phyloP scores from a whole-genome alignment of 305 asterid genomes.

The Solanum aculeatissimum region DNA sequence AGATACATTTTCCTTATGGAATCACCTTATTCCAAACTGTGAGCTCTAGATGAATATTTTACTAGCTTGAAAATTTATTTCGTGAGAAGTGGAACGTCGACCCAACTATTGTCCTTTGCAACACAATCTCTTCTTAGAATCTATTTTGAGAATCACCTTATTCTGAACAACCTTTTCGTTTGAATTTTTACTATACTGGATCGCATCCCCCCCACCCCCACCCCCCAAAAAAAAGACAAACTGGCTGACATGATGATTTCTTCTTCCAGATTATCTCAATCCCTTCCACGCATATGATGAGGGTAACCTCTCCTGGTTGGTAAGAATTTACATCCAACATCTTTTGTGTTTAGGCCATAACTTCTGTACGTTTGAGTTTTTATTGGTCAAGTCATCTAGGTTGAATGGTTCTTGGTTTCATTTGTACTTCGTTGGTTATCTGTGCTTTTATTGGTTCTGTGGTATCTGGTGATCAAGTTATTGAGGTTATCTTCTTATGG shows the following conservation, averaged over 20 bases:
- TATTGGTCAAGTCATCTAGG: not conserved
- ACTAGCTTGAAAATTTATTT: not conserved
- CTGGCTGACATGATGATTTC: not conserved
- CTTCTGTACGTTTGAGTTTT: not conserved
- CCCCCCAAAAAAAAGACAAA: not conserved
- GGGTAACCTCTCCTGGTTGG: constrained; percentile 98
- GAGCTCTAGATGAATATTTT: not conserved
- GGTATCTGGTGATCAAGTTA: not conserved
- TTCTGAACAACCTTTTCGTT: not conserved
- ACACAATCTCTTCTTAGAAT: not conserved
- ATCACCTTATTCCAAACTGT: not conserved
- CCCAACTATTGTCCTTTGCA: not conserved
- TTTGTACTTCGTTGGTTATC: not conserved
- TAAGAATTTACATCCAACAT: constrained; percentile 11
- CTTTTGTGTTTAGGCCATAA: not conserved
- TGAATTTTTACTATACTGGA: not conserved
- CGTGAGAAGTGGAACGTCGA: not conserved
- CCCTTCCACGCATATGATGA: constrained; percentile 95
- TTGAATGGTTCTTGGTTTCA: not conserved
- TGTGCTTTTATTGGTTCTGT: not conserved
- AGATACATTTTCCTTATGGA: not conserved
- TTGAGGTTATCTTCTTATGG: not conserved
- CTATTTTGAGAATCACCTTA: not conserved
- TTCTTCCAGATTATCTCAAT: constrained; percentile 68
- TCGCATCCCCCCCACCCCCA: not conserved